Conservation (phyloP, 164 flowering plant species). For the Vitis riparia region DNA sequence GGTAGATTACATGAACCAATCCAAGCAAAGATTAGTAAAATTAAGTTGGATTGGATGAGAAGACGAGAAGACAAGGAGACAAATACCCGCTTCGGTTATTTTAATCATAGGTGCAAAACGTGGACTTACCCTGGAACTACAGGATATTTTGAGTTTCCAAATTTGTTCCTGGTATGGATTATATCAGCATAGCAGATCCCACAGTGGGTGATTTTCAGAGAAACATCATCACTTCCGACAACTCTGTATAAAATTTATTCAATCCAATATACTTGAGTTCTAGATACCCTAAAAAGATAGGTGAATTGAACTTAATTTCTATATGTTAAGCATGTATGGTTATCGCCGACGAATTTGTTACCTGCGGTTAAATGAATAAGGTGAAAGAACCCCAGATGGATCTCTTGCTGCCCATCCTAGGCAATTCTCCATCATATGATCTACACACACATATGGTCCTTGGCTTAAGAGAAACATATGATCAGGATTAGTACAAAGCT, state of each 20-base stretch:
- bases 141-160: constrained; percentile 19
- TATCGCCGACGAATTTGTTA: background rate
- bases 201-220: constrained; percentile 20
- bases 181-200: constrained; percentile 31
- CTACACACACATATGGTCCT: too few species aligned
- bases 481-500: too few species aligned
- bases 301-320: background rate
- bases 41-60: too few species aligned
- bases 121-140: constrained; percentile 24
- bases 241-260: constrained; percentile 9
- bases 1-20: too few species aligned
- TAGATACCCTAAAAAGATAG: background rate
- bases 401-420: constrained; percentile 30
- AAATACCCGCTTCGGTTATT: too few species aligned
- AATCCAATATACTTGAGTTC: too few species aligned
- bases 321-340: background rate
- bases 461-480: too few species aligned
- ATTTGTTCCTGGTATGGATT: constrained; percentile 17
- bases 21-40: too few species aligned
- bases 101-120: too few species aligned
- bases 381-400: constrained; percentile 24
- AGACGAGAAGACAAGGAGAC: too few species aligned
- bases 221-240: constrained; percentile 23
- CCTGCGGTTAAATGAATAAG: constrained; percentile 26
- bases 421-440: constrained; percentile 7